Percentiles rank a stretch among this genome's conserved stretches.
Evolutionary conservation across 345 rosid genomes (phyloP).

Genomic region (Murraya koenigii): DNA sequence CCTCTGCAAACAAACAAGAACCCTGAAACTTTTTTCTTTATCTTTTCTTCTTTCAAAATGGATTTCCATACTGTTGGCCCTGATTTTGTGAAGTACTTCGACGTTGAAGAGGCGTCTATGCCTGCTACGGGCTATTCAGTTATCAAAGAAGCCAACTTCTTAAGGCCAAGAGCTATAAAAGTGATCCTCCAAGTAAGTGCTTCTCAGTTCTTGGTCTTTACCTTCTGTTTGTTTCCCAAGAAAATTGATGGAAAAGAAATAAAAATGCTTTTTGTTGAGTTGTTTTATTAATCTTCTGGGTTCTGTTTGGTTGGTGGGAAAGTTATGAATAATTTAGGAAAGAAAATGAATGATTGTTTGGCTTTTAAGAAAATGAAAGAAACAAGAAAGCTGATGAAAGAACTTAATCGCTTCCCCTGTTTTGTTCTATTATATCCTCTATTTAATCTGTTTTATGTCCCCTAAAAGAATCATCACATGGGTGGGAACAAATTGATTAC

Average conservation of each 20-base stretch:
- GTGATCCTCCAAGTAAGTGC: not conserved
- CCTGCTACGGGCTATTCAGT: not conserved
- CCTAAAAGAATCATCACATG: not conserved
- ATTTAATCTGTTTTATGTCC: not conserved
- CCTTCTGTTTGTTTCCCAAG: not conserved
- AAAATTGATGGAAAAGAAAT: not conserved
- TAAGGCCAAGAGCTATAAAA: not conserved
- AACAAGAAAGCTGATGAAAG: not conserved
- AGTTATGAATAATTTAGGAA: not conserved
- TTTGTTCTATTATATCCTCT: not conserved
- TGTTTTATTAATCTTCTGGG: not conserved
- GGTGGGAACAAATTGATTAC: not conserved
- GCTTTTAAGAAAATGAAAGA: not conserved
- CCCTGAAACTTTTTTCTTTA: not conserved
- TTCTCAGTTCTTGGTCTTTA: not conserved
- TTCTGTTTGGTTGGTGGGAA: not conserved
- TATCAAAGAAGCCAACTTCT: not conserved
- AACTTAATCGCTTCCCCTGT: not conserved
- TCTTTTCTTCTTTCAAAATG: not conserved
- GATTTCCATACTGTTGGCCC: not conserved
- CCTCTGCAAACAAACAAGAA: not conserved
- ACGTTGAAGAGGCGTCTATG: not conserved
- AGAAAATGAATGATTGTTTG: not conserved
- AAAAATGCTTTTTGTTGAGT: not conserved
- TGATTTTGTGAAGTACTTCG: not conserved